phyloP scores from a whole-genome alignment of 2,329 filamentous ascomycete genomes.

The Nothophoma quercina region DNA sequence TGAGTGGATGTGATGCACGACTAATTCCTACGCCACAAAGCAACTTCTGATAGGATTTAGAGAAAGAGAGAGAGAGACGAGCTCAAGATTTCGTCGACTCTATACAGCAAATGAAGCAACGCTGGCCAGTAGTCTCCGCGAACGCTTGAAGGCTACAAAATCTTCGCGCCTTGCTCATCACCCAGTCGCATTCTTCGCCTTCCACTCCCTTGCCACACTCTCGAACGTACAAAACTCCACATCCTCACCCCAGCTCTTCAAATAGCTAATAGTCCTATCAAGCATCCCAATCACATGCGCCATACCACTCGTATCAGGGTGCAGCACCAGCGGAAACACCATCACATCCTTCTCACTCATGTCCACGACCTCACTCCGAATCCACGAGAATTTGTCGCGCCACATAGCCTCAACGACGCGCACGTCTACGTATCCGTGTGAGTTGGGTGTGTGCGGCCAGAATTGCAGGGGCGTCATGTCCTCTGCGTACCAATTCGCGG shows the following conservation, averaged over 20 bases:
- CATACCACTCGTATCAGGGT: constrained; percentile 68
- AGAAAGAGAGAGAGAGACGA: too few species aligned
- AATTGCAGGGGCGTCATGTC: constrained; percentile 61
- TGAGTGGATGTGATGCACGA: too few species aligned
- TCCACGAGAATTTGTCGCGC: constrained; percentile 66
- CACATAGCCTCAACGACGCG: constrained; percentile 67
- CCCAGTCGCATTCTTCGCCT: constrained; percentile 22
- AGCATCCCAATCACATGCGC: constrained; percentile 68
- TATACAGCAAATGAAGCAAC: too few species aligned
- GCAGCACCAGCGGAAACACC: constrained; percentile 62
- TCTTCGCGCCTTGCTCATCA: too few species aligned
- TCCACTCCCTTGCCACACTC: constrained; percentile 54
- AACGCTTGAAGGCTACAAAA: too few species aligned
- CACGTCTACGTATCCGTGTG: constrained; percentile 65
- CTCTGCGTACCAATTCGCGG: constrained; percentile 61
- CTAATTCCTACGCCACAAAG: too few species aligned
- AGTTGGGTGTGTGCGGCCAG: constrained; percentile 58
- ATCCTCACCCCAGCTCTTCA: constrained; percentile 55
- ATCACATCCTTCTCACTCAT: constrained; percentile 45
- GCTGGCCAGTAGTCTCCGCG: too few species aligned
- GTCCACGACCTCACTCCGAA: constrained; percentile 51
- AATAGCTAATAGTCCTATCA: constrained; percentile 60
- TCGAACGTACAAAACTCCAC: constrained; percentile 58
- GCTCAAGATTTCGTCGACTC: too few species aligned
- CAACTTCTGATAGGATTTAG: too few species aligned